These are phyloP conservation scores for Gymnopilus junonius DNA, from an alignment of 768 basidiomycete species.

Conservation along the genomic window DNA sequence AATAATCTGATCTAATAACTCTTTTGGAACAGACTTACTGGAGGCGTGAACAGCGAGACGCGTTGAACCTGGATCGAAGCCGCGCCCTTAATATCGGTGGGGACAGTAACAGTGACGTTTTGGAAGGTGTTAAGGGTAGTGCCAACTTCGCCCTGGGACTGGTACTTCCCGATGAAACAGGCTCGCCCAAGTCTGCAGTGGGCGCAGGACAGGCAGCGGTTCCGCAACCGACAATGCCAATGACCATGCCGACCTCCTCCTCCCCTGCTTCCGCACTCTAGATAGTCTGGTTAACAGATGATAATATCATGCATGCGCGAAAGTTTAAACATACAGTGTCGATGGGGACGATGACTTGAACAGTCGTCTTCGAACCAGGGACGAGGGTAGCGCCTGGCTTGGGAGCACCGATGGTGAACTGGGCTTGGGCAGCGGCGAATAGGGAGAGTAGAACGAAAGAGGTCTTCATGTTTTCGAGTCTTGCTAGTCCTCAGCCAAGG, in stretches of 20 bases:
- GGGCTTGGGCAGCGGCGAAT: background rate
- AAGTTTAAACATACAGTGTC: slow-evolving; percentile 1
- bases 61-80: slow-evolving; percentile 10
- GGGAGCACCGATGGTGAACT: slow-evolving; percentile 3
- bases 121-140: slow-evolving; percentile 5
- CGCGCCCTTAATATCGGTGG: background rate
- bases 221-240: slow-evolving; percentile 11
- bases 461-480: background rate
- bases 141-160: background rate
- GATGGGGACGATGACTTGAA: slow-evolving; percentile 7
- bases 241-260: slow-evolving; percentile 11
- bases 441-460: background rate
- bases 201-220: slow-evolving; percentile 10
- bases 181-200: slow-evolving; percentile 2
- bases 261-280: slow-evolving; percentile 11
- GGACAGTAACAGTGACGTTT: slow-evolving; percentile 2
- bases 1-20: background rate
- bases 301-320: background rate
- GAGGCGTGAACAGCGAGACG: background rate
- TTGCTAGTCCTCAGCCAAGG: background rate
- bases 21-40: background rate
- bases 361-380: slow-evolving; percentile 2
- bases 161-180: slow-evolving; percentile 13
- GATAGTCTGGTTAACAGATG: background rate
- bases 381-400: background rate